phyloP scores from a whole-genome alignment of 2,329 filamentous ascomycete species.

The Aspergillus aculeatus region DNA sequence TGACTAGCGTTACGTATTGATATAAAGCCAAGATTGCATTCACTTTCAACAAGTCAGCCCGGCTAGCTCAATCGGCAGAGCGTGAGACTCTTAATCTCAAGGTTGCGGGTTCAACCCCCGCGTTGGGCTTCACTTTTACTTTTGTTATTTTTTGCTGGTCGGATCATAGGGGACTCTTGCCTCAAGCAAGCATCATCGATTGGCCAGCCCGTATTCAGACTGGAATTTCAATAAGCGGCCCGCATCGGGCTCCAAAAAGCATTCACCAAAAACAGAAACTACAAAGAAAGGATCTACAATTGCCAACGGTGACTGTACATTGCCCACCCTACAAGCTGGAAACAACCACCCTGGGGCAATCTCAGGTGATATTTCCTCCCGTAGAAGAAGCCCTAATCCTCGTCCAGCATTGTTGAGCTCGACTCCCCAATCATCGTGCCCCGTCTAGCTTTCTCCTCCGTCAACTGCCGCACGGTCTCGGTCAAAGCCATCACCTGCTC shows the following conservation, averaged over 20 bases:
- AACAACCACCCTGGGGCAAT: background rate
- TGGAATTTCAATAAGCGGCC: too few species aligned
- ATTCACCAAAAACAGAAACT: too few species aligned
- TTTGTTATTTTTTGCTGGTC: background rate
- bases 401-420: constrained; percentile 13
- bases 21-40: background rate
- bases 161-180: background rate
- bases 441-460: constrained; percentile 21
- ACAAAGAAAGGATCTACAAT: too few species aligned
- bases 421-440: constrained; percentile 13
- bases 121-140: constrained; percentile 35
- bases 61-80: constrained; percentile 53
- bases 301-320: too few species aligned
- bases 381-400: background rate
- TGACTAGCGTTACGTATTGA: background rate
- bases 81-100: constrained; percentile 51
- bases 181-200: too few species aligned
- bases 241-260: too few species aligned
- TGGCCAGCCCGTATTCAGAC: too few species aligned
- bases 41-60: constrained; percentile 28
- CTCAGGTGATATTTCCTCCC: background rate
- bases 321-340: background rate
- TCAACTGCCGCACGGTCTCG: constrained; percentile 61
- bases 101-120: constrained; percentile 44
- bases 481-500: constrained; percentile 62